Evolutionary conservation across 2,329 filamentous ascomycete species (phyloP), one percentile per base, ranked within the genome.

Genomic region (Xenosphaeropsis pyriputrescens): DNA sequence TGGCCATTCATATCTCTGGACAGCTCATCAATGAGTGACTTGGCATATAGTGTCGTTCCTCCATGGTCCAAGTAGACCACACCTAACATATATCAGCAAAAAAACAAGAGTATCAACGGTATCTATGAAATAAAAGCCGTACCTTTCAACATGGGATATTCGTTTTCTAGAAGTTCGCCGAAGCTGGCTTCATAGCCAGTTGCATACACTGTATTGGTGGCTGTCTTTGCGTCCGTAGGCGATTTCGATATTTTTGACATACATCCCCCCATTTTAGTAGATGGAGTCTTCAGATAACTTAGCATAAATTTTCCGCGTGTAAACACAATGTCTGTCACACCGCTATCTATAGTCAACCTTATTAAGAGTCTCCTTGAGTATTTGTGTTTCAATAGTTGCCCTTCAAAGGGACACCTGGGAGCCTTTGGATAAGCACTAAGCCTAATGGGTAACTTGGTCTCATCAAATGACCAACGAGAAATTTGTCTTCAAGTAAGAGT

Each of bases 11-110:
- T 78, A 42, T 88, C 81, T 11, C 61, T 57, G 9, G 83, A 74
- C 58, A 91, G 93, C 16, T 62, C 64, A 43, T 86, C 79, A 54
- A 94, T 75, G 22, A 88, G 59, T 22, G 81, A 85, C 55, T 79
- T 86, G 30, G 84, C 65, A 52, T 80, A 83, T 2, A 79, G 64
- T 0, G 86, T 89, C 14, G 83, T 82, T 14, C 85, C 88, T 0
- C 84, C 85, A 77, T 94, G 86, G 49, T 94, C 86, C 39, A 94
- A 75, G 55, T 93, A 94, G 34, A 77, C 67, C 5, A 73, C 73
- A 38, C 70, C 82, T 86, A 7, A 14, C n/a, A 36, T 5, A 15
- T 17, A 15, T 32, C 30, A 32, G 30, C 16, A 15, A 32, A 7
- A 6, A 32, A 7, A 6, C n/a, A 17, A 4, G 30, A 15, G 14